Conservation (phyloP, 2,329 filamentous ascomycete species). For the Monosporascus sp. region DNA sequence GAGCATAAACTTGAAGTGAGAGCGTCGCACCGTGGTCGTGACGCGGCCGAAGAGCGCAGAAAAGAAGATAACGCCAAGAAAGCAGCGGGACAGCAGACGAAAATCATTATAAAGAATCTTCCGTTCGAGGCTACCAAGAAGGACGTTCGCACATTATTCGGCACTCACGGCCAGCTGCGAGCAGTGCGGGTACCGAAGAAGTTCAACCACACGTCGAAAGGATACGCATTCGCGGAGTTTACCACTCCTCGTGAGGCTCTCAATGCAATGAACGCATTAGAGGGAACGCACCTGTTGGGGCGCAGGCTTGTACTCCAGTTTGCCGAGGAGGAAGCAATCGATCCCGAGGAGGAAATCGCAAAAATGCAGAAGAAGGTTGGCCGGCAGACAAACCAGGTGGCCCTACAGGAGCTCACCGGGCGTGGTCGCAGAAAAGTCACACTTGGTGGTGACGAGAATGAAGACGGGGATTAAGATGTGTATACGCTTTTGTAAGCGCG, state of each 20-base stretch:
- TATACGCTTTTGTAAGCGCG: constrained; percentile 19
- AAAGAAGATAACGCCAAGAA: constrained; percentile 82
- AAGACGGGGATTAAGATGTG: constrained; percentile 25
- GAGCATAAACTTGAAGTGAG: constrained; percentile 81
- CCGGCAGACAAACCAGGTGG: constrained; percentile 84
- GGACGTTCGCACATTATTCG: constrained; percentile 79
- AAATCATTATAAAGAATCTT: constrained; percentile 97
- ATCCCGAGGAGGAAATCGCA: constrained; percentile 92
- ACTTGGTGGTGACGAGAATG: constrained; percentile 66
- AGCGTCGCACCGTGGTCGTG: constrained; percentile 78
- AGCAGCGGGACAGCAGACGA: constrained; percentile 68
- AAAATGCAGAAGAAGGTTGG: constrained; percentile 97
- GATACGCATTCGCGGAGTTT: constrained; percentile 97
- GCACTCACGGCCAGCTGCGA: constrained; percentile 85
- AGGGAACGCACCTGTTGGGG: constrained; percentile 89
- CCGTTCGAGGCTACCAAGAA: constrained; percentile 94
- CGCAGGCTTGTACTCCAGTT: constrained; percentile 87
- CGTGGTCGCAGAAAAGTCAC: constrained; percentile 83
- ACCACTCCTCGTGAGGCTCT: constrained; percentile 82
- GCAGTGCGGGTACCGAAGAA: constrained; percentile 94
- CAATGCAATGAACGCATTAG: constrained; percentile 85
- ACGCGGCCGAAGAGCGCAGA: constrained; percentile 81
- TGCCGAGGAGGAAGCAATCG: constrained; percentile 79
- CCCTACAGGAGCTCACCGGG: constrained; percentile 80
- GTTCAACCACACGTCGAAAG: constrained; percentile 80